Percentiles rank a stretch among this genome's conserved stretches.
phyloP scores from a whole-genome alignment of 2,329 filamentous ascomycete genomes.

The Aspergillus fructus region DNA sequence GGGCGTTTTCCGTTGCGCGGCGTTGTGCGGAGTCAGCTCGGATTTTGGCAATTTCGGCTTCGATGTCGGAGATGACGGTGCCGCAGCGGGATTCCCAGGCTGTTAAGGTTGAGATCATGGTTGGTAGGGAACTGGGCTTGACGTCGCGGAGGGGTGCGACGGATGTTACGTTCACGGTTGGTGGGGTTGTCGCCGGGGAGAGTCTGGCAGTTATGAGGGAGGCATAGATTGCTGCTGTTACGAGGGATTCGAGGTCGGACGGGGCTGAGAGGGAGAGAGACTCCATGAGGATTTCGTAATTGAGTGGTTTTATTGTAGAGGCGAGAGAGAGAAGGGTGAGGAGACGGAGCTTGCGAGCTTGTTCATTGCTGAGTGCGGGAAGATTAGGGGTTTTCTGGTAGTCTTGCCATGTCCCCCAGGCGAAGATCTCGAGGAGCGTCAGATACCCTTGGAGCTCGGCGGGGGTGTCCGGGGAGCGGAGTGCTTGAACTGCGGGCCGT shows the following conservation, averaged over 20 bases:
- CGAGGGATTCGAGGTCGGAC: conserved; percentile 77
- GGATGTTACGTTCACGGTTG: conserved; percentile 73
- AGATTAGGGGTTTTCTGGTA: conserved; percentile 67
- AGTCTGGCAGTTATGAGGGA: conserved; percentile 80
- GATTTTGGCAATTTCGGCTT: conserved; percentile 70
- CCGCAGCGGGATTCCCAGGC: conserved; percentile 80
- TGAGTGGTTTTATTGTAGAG: conserved; percentile 64
- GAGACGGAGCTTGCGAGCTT: conserved; percentile 83
- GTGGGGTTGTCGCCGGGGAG: conserved; percentile 78
- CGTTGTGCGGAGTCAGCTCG: conserved; percentile 57
- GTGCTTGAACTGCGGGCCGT: conserved; percentile 72
- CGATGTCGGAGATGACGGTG: conserved; percentile 70
- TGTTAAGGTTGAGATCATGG: conserved; percentile 66
- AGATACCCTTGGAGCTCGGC: conserved; percentile 65
- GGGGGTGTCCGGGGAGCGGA: conserved; percentile 55
- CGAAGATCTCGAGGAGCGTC: conserved; percentile 80
- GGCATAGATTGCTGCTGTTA: conserved; percentile 84
- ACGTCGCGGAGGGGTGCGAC: conserved; percentile 86
- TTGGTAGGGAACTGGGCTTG: conserved; percentile 67
- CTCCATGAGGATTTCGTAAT: conserved; percentile 67
- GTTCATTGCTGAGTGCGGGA: conserved; percentile 69
- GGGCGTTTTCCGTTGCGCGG: conserved; percentile 50
- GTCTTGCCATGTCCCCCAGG: conserved; percentile 82
- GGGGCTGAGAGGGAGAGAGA: conserved; percentile 66
- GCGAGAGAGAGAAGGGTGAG: conserved; percentile 84